Evolutionary conservation across 805 yeast genomes (phyloP), one percentile per base, ranked within the genome.

Genomic region (Metschnikowia continentalis): DNA sequence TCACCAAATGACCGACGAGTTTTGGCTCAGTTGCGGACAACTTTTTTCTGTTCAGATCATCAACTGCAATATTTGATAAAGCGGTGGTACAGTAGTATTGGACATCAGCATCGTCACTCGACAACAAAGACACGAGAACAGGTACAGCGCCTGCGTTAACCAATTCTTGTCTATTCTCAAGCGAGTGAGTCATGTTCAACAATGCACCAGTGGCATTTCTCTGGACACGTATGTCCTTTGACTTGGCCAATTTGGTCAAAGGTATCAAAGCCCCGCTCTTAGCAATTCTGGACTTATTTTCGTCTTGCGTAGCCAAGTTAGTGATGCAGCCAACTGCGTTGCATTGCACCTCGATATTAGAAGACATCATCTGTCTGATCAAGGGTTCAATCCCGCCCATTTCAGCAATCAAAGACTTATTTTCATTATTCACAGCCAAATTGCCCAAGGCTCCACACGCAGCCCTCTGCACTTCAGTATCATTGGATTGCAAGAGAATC

Each of bases 381-480:
- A 94, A 80, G 5, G 98, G 98, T 56, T 91, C 96, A 51, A 94
- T 79, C 2, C 98, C 99, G 30, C 98, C 98, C 97, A 94, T 90
- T 63, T 92, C 96, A 15, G 95, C 98, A 54, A 94, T 92, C 47
- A 94, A 77, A 15, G 88, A 80, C 68, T 94, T 94, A 74, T 94
- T 94, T 54, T 88, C 97, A 63, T 90, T 91, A 71, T 94, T 90
- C 32, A 94, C 99, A 2, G 99, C 99, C 62, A 94, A 75, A 62
- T 94, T 94, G n/a, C 99, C 99, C 59, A 94, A 75, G 2, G 99
- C 98, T 5, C 98, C 99, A 70, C 98, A 92, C 0, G 99, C 97
- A 6, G 99, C 99, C 48, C 98, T 80, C 72, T 94, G 98, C 35
- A 94, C 96, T 71, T 94, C 99, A 50, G 91, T 81, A 68, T 94